These are phyloP conservation scores for Kurtzmaniella quercitrusa DNA, from an alignment of 1,139 yeast species.

Conservation along the genomic window DNA sequence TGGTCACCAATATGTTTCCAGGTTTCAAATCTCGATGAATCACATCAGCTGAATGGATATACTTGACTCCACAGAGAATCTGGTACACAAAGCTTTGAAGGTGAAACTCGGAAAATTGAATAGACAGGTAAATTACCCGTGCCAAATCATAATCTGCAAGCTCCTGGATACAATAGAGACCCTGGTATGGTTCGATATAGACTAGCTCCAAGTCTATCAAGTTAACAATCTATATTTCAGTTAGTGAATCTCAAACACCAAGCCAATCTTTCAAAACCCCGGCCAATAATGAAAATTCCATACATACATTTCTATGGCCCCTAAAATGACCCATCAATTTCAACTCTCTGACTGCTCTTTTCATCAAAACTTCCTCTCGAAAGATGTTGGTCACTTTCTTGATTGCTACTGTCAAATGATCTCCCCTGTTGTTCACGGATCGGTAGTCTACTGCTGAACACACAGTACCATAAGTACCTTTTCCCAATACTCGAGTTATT, in stretches of 20 bases:
- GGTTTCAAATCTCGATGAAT: conserved; percentile 86
- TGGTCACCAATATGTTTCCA: conserved; percentile 72
- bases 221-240: conserved; percentile 47
- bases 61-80: conserved; percentile 72
- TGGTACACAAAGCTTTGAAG: conserved; percentile 75
- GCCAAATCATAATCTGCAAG: conserved; percentile 78
- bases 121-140: conserved; percentile 68
- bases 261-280: too few relatives aligned
- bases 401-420: conserved; percentile 50
- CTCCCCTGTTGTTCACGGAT: conserved; percentile 15
- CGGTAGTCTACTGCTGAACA: conserved; percentile 70
- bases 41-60: conserved; percentile 81
- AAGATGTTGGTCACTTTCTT: conserved; percentile 74
- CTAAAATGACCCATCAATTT: conserved; percentile 72
- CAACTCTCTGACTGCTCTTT: conserved; percentile 75
- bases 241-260: too few relatives aligned
- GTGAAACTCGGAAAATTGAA: conserved; percentile 80
- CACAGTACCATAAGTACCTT: conserved; percentile 89
- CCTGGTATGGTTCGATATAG: conserved; percentile 64
- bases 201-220: conserved; percentile 73
- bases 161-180: conserved; percentile 79
- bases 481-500: conserved; percentile 64
- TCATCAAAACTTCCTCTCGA: conserved; percentile 56
- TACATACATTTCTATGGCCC: conserved; percentile 68
- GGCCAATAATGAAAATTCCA: neutral